Evolutionary conservation across 768 basidiomycete genomes (phyloP).

Genomic region (Termitomyces sp.): DNA sequence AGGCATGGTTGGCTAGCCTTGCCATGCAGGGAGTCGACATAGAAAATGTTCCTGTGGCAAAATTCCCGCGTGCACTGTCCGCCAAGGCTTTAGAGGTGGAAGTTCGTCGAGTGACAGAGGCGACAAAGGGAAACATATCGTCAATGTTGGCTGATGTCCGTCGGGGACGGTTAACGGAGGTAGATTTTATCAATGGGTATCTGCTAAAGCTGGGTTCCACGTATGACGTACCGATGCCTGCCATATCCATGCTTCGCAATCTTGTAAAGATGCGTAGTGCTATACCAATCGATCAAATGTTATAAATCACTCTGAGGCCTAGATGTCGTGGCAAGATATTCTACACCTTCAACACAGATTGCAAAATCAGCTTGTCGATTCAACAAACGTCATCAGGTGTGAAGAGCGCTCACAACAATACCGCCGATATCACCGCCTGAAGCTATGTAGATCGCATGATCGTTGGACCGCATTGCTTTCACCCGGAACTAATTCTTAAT

Average conservation of each 20-base stretch:
- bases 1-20: slow-evolving; percentile 25
- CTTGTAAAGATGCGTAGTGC: slow-evolving; percentile 54
- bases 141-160: slow-evolving; percentile 77
- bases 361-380: not conserved
- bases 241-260: slow-evolving; percentile 47
- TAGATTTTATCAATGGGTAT: slow-evolving; percentile 82
- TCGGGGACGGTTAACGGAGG: slow-evolving; percentile 61
- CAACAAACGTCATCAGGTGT: not conserved
- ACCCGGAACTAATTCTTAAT: not conserved
- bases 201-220: slow-evolving; percentile 55
- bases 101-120: slow-evolving; percentile 48
- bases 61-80: slow-evolving; percentile 43
- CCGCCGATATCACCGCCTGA: not conserved
- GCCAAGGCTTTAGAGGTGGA: slow-evolving; percentile 44
- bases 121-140: slow-evolving; percentile 66
- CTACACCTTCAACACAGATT: not conserved
- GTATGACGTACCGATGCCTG: slow-evolving; percentile 53
- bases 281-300: slow-evolving; percentile 50
- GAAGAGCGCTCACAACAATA: not conserved
- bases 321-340: not conserved
- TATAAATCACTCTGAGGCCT: slow-evolving; percentile 11
- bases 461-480: not conserved
- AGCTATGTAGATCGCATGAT: not conserved
- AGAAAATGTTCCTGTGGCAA: slow-evolving; percentile 22
- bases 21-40: slow-evolving; percentile 21